These are phyloP conservation scores for Populus pruinosa DNA, from an alignment of 345 rosid species.

Conservation along the genomic window DNA sequence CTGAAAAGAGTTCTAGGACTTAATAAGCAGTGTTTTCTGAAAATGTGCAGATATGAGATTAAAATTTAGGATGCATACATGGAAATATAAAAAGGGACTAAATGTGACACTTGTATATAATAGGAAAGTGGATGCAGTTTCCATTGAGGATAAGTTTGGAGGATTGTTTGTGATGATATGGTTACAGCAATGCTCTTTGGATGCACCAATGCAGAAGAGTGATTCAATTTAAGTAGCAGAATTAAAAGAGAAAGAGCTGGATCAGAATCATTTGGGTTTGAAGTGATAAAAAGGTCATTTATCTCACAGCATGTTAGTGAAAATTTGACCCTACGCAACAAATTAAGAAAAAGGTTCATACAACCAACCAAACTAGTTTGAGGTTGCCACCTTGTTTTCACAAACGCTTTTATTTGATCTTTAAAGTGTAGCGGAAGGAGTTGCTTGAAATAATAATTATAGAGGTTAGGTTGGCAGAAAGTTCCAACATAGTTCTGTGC, in stretches of 20 bases:
- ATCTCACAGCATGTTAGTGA: neutral
- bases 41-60: neutral
- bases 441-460: neutral
- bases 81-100: neutral
- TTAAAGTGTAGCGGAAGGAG: neutral
- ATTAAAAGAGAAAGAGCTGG: neutral
- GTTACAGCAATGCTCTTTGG: neutral
- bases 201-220: neutral
- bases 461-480: neutral
- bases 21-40: neutral
- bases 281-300: neutral
- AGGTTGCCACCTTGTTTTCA: neutral
- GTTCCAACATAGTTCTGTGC: neutral
- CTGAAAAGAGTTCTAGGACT: neutral
- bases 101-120: neutral
- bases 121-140: neutral
- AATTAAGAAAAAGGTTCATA: neutral
- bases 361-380: neutral
- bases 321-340: neutral
- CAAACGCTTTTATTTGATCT: neutral
- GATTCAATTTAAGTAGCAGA: neutral
- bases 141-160: neutral
- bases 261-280: neutral
- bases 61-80: neutral
- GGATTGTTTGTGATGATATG: neutral